Evolutionary conservation across 176 grass and related monocot species (phyloP).

Genomic region (Carex littledalei): DNA sequence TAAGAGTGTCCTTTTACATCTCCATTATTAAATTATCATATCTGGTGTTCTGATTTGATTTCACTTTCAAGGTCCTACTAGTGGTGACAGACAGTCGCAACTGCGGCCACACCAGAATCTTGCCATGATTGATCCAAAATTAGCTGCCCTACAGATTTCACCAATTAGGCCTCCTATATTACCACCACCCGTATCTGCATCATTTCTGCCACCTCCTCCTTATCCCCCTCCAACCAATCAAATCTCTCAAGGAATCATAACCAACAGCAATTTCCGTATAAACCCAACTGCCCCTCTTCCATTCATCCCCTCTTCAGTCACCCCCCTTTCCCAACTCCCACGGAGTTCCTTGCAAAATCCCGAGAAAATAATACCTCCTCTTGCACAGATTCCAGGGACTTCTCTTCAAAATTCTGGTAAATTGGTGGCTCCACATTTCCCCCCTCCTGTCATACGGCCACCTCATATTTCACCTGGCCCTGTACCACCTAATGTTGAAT

Average conservation of each 20-base stretch:
- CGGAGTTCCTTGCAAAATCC: conserved; percentile 43
- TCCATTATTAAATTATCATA: background rate
- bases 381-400: conserved; percentile 18
- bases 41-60: conserved; percentile 9
- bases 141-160: conserved; percentile 36
- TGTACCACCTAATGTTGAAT: conserved; percentile 44
- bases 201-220: conserved; percentile 60
- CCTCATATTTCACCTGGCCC: conserved; percentile 45
- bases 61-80: conserved; percentile 44
- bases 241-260: conserved; percentile 55
- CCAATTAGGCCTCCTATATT: conserved; percentile 53
- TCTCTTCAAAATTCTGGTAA: conserved; percentile 34
- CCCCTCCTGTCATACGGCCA: conserved; percentile 43
- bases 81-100: background rate
- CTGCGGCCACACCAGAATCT: background rate
- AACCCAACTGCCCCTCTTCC: conserved; percentile 61
- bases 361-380: conserved; percentile 39
- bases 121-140: conserved; percentile 38
- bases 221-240: conserved; percentile 52
- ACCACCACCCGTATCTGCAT: conserved; percentile 61
- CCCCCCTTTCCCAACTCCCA: conserved; percentile 49
- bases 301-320: conserved; percentile 64
- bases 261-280: conserved; percentile 43
- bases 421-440: conserved; percentile 23
- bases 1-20: background rate